phyloP scores from a whole-genome alignment of 2,329 filamentous ascomycete genomes.

The Penicillium sp. region DNA sequence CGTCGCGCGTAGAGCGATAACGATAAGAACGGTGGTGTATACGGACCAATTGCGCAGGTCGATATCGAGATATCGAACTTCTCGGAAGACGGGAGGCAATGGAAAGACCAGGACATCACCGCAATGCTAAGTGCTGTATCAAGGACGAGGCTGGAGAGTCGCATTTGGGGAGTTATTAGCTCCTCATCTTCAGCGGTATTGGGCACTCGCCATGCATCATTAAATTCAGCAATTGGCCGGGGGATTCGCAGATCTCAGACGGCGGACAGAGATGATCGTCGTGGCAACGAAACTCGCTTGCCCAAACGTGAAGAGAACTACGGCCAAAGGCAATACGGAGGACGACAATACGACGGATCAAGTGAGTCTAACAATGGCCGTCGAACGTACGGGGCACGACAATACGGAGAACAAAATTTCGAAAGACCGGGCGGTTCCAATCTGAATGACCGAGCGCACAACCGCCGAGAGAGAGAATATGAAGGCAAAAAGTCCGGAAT shows the following conservation, averaged over 20 bases:
- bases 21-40: background rate
- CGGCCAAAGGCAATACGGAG: background rate
- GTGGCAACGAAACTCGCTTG: constrained; percentile 1
- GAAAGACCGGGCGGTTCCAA: background rate
- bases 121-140: constrained; percentile 14
- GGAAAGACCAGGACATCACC: background rate
- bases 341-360: constrained; percentile 2
- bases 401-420: background rate
- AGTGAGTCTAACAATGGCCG: background rate
- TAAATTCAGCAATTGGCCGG: constrained; percentile 65
- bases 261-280: constrained; percentile 9
- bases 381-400: background rate
- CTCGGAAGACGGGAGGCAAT: background rate
- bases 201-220: constrained; percentile 49
- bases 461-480: background rate
- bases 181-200: constrained; percentile 9
- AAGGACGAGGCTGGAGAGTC: background rate
- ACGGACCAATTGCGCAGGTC: background rate
- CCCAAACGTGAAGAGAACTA: background rate
- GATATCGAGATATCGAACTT: constrained; percentile 2
- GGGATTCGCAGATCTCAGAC: constrained; percentile 54
- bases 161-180: background rate
- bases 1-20: constrained; percentile 5
- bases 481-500: background rate
- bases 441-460: background rate